Evolutionary conservation across 148 eudicot genomes (phyloP).

Genomic region (Fagopyrum esculentum): DNA sequence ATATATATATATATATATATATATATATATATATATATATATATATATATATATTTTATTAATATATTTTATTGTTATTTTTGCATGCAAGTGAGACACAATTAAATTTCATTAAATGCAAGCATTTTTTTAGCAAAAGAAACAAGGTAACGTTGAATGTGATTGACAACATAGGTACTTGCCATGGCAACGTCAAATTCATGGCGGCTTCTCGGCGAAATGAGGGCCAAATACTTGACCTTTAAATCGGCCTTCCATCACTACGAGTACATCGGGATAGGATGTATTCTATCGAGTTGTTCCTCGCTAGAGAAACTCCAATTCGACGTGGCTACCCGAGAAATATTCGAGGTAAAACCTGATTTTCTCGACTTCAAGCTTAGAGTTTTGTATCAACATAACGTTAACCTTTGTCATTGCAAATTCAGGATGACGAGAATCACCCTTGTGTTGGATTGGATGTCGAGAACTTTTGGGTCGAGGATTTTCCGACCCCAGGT

Average conservation of each 20-base stretch:
- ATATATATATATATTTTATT: too few relatives aligned
- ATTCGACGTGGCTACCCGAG: constrained; percentile 5
- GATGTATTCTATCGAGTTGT: constrained; percentile 19
- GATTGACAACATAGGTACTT: constrained; percentile 17
- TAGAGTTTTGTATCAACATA: background rate
- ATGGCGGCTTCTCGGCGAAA: background rate
- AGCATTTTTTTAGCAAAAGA: too few relatives aligned
- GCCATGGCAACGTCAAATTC: constrained; percentile 1
- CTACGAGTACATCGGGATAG: constrained; percentile 24
- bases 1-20: too few relatives aligned
- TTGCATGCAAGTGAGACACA: too few relatives aligned
- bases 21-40: too few relatives aligned
- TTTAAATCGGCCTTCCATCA: constrained; percentile 21
- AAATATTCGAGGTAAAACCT: constrained; percentile 5
- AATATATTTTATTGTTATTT: too few relatives aligned
- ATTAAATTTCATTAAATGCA: too few relatives aligned
- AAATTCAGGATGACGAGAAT: background rate
- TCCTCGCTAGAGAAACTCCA: constrained; percentile 16
- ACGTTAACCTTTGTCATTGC: background rate
- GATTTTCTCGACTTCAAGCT: background rate
- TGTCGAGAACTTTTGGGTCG: background rate
- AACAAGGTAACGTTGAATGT: background rate
- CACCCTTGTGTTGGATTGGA: constrained; percentile 10
- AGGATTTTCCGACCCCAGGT: background rate
- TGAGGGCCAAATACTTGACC: constrained; percentile 3